Percentiles rank a stretch among this genome's conserved stretches.
These are phyloP conservation scores for Spinellus fusiger DNA, from an alignment of 192 early-diverging fungal species.

Conservation along the genomic window DNA sequence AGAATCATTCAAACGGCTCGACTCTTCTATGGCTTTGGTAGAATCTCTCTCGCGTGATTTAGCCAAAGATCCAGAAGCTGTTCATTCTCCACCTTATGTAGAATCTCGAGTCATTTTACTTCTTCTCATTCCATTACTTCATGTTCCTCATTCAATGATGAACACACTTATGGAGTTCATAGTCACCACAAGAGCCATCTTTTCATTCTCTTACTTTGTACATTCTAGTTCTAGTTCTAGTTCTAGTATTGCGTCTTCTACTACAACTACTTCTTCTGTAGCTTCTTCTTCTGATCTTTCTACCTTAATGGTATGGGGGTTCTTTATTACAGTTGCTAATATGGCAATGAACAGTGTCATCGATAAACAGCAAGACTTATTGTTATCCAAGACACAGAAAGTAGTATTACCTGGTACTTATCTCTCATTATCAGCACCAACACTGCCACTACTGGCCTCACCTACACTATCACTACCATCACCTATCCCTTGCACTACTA, in stretches of 20 bases:
- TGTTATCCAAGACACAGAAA: neutral
- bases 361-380: neutral
- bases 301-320: conserved; percentile 6
- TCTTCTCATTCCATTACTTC: conserved; percentile 10
- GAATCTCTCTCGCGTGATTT: conserved; percentile 28
- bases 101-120: conserved; percentile 1
- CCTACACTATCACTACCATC: neutral
- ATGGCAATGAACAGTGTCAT: conserved; percentile 1
- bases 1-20: conserved; percentile 25
- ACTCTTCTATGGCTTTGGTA: conserved; percentile 23
- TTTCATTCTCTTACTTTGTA: too few species aligned
- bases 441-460: neutral
- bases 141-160: conserved; percentile 12
- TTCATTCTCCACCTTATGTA: neutral
- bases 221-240: too few species aligned
- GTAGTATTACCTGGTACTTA: conserved; percentile 7
- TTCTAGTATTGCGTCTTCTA: too few species aligned
- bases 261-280: too few species aligned
- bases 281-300: conserved; percentile 1
- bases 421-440: neutral
- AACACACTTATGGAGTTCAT: conserved; percentile 14
- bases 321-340: neutral
- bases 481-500: neutral
- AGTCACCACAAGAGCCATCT: neutral
- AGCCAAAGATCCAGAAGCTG: neutral